phyloP scores from a whole-genome alignment of 2,329 filamentous ascomycete species.

The Beauveria bassiana region DNA sequence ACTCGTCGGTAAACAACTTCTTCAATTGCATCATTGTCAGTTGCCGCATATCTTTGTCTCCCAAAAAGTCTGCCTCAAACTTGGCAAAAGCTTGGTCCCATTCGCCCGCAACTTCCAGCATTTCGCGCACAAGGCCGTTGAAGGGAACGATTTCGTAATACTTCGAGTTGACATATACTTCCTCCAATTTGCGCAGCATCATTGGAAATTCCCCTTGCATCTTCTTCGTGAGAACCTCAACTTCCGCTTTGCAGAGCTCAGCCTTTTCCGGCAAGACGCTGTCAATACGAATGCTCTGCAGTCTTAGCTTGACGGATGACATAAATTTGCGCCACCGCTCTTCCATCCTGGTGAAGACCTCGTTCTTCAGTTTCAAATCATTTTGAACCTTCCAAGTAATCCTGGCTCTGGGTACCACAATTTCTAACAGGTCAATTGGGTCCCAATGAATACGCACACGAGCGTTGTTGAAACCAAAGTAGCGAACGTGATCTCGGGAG shows the following conservation, averaged over 20 bases:
- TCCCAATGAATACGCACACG: constrained; percentile 89
- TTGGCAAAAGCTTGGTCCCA: constrained; percentile 89
- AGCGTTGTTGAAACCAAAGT: constrained; percentile 82
- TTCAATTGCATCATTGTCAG: constrained; percentile 87
- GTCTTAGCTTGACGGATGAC: constrained; percentile 70
- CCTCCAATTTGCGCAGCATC: constrained; percentile 71
- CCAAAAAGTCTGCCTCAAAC: constrained; percentile 89
- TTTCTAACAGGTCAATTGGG: constrained; percentile 83
- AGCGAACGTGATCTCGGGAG: constrained; percentile 84
- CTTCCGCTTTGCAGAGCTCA: constrained; percentile 72
- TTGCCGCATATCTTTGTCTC: constrained; percentile 91
- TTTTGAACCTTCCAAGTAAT: constrained; percentile 98
- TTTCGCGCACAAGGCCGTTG: constrained; percentile 79
- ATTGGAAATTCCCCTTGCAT: constrained; percentile 75
- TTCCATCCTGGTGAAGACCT: constrained; percentile 74
- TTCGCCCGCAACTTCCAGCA: constrained; percentile 85
- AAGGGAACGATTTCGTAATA: constrained; percentile 97
- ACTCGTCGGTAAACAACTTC: constrained; percentile 90
- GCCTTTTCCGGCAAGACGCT: constrained; percentile 82
- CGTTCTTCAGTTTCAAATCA: constrained; percentile 86
- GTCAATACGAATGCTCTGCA: constrained; percentile 85
- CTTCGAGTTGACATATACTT: constrained; percentile 85
- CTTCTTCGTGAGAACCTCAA: constrained; percentile 69
- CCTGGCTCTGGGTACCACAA: constrained; percentile 80
- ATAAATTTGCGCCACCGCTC: constrained; percentile 82